Conservation (phyloP, 2,329 filamentous ascomycete genomes). For the Fusarium verticillioides region DNA sequence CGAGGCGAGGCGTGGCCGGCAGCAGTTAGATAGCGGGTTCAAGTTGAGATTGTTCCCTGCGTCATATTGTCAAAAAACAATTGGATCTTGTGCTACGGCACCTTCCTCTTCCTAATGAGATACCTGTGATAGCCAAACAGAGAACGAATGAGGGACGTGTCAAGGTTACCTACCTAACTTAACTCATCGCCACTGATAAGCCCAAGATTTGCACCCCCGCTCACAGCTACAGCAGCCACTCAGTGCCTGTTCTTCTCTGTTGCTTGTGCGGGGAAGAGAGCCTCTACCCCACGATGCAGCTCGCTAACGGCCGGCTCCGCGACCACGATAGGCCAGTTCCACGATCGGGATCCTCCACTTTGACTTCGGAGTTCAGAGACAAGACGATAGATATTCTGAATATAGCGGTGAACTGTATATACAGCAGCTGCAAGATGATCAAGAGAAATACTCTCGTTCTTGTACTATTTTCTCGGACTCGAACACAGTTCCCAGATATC, state of each 20-base stretch:
- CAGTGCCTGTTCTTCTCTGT: background rate
- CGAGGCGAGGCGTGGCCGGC: slow-evolving; percentile 30
- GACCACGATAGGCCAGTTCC: slow-evolving; percentile 36
- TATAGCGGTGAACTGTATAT: background rate
- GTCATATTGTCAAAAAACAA: slow-evolving; percentile 32
- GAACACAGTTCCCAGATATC: background rate
- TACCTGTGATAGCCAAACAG: slow-evolving; percentile 25
- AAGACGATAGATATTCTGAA: background rate
- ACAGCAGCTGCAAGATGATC: background rate
- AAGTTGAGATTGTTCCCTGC: slow-evolving; percentile 18
- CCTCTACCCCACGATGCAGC: slow-evolving; percentile 38
- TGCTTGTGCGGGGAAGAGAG: slow-evolving; percentile 36
- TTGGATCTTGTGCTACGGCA: slow-evolving; percentile 24
- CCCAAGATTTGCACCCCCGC: slow-evolving; percentile 36
- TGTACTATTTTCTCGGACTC: background rate
- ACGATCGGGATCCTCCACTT: slow-evolving; percentile 47
- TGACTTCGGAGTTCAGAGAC: slow-evolving; percentile 31
- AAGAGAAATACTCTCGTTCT: background rate
- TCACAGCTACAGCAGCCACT: slow-evolving; percentile 5
- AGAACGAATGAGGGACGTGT: slow-evolving; percentile 30
- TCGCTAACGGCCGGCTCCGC: slow-evolving; percentile 49
- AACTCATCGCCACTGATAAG: slow-evolving; percentile 43
- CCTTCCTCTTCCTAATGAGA: slow-evolving; percentile 31
- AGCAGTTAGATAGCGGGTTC: slow-evolving; percentile 39
- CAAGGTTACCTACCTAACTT: background rate